Percentiles rank a stretch among this genome's conserved stretches.
Evolutionary conservation across 2,329 filamentous ascomycete species (phyloP).

Genomic region (Aspergillus sp.): DNA sequence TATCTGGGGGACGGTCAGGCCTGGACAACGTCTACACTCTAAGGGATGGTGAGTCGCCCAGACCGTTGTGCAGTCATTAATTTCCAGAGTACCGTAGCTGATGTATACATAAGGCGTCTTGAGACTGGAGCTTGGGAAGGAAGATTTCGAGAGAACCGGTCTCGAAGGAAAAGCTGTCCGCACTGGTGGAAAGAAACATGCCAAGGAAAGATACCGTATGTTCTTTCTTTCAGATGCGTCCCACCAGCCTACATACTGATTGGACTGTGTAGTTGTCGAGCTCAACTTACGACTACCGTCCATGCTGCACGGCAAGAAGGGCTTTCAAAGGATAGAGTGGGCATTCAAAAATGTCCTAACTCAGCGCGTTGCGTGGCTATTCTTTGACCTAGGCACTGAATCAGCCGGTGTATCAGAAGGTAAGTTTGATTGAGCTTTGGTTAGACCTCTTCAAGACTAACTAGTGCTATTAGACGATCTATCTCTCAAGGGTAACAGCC

Average conservation of each 20-base stretch:
- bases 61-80: background rate
- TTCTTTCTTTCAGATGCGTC: background rate
- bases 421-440: conserved; percentile 34
- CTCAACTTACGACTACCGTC: conserved; percentile 72
- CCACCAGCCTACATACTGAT: conserved; percentile 20
- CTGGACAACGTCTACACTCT: conserved; percentile 75
- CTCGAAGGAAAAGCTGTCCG: conserved; percentile 71
- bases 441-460: background rate
- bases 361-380: conserved; percentile 74
- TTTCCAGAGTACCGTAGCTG: conserved; percentile 2
- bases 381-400: conserved; percentile 61
- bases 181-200: conserved; percentile 63
- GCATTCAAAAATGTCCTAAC: conserved; percentile 79
- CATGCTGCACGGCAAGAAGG: conserved; percentile 83
- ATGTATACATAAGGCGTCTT: conserved; percentile 61
- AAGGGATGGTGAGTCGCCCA: conserved; percentile 60
- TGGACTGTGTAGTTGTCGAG: conserved; percentile 65
- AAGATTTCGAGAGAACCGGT: conserved; percentile 81
- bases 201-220: conserved; percentile 75
- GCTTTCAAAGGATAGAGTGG: conserved; percentile 77
- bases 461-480: conserved; percentile 28
- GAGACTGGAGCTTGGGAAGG: conserved; percentile 76
- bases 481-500: conserved; percentile 44
- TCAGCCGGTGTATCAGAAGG: conserved; percentile 43
- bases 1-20: conserved; percentile 75